Percentiles rank a stretch among this genome's conserved stretches.
Evolutionary conservation across 83 land plant genomes (phyloP).

Genomic region (Diphasiastrum complanatum): DNA sequence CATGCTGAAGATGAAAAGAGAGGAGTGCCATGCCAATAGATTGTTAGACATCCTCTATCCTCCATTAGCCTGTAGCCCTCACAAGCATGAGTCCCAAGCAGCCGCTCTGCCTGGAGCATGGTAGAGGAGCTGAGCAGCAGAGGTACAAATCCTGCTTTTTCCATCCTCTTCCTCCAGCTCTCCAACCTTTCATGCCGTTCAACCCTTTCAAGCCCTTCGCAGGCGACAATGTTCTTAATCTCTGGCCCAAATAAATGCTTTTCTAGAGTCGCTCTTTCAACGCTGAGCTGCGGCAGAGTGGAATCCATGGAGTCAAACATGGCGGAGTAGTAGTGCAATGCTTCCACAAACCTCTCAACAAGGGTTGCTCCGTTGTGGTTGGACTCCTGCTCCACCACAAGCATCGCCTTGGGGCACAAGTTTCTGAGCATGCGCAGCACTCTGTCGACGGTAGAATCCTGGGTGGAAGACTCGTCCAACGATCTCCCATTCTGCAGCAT

Average conservation of each 20-base stretch:
- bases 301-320: neutral
- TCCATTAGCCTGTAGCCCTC: no score
- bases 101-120: slow-evolving; percentile 44
- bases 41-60: no score
- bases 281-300: neutral
- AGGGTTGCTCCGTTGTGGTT: neutral
- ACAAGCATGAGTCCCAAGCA: slow-evolving; percentile 41
- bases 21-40: no score
- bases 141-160: slow-evolving; percentile 42
- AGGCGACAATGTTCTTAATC: slow-evolving; percentile 73
- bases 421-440: no score
- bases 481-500: no score
- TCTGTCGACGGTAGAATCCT: no score
- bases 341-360: no score
- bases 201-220: slow-evolving; percentile 61
- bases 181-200: slow-evolving; percentile 69
- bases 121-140: slow-evolving; percentile 39
- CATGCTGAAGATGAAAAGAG: no score
- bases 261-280: slow-evolving; percentile 19
- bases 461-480: no score
- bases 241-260: slow-evolving; percentile 55
- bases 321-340: neutral
- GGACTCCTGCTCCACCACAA: neutral
- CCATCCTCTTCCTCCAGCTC: slow-evolving; percentile 50
- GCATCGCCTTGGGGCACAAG: neutral